Percentiles rank a stretch among this genome's conserved stretches.
These are phyloP conservation scores for Aspergillus pseudonomiae DNA, from an alignment of 2,329 filamentous ascomycete species.

Conservation along the genomic window DNA sequence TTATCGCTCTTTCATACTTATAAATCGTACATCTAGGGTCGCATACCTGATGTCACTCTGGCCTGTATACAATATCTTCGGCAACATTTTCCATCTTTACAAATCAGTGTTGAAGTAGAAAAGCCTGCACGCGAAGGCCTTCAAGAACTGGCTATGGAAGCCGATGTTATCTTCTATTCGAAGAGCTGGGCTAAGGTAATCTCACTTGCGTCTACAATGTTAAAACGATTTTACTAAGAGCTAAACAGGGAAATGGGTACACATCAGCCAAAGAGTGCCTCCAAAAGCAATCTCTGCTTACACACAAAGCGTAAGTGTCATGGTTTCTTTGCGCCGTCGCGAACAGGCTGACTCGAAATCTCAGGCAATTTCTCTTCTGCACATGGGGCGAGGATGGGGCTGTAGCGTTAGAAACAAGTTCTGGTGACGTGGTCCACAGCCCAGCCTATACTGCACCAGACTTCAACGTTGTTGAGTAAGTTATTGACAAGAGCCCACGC, in stretches of 20 bases:
- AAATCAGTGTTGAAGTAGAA: conserved; percentile 72
- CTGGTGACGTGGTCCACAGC: conserved; percentile 41
- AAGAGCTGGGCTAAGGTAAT: conserved; percentile 69
- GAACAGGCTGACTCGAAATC: conserved; percentile 4
- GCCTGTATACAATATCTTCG: conserved; percentile 63
- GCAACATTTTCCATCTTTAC: conserved; percentile 45
- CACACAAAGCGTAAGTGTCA: conserved; percentile 50
- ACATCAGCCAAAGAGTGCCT: conserved; percentile 57
- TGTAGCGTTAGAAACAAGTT: conserved; percentile 46
- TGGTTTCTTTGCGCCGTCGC: neutral
- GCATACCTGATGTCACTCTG: conserved; percentile 63
- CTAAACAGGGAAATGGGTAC: conserved; percentile 40
- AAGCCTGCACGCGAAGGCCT: conserved; percentile 67
- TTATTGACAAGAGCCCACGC: conserved; percentile 20
- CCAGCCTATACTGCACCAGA: conserved; percentile 46
- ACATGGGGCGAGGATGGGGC: conserved; percentile 64
- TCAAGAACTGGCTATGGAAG: conserved; percentile 60
- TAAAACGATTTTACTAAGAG: neutral
- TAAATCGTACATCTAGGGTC: conserved; percentile 51
- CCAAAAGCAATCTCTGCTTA: conserved; percentile 44
- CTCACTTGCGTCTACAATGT: conserved; percentile 3
- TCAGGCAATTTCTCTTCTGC: conserved; percentile 55
- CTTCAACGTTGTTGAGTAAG: conserved; percentile 62
- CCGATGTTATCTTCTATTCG: conserved; percentile 75
- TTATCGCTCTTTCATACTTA: neutral